A percentile compares a stretch with the other conserved stretches of the same genome.
phyloP scores from a whole-genome alignment of 1,284 basidiomycete species.

The Moesziomyces sp. region DNA sequence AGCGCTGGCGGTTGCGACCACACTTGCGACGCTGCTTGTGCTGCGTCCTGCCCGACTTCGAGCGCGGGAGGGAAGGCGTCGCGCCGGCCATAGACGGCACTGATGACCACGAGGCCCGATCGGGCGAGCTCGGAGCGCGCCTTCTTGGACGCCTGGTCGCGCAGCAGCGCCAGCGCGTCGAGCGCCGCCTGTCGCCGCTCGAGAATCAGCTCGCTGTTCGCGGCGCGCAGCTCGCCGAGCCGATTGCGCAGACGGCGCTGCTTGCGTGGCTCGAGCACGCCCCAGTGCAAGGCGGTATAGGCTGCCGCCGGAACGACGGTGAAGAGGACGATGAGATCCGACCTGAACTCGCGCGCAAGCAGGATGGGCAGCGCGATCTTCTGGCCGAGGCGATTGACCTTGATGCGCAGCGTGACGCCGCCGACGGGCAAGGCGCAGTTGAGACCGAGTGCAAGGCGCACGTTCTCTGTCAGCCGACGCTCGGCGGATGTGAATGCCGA shows the following conservation, averaged over 20 bases:
- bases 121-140: conserved; percentile 68
- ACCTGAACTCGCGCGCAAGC: conserved; percentile 71
- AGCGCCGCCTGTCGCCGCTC: conserved; percentile 74
- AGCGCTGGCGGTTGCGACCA: conserved; percentile 6
- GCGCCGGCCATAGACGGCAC: conserved; percentile 73
- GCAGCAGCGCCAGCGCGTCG: conserved; percentile 71
- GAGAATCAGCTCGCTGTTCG: conserved; percentile 74
- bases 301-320: conserved; percentile 73
- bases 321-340: conserved; percentile 71
- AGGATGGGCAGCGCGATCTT: conserved; percentile 73
- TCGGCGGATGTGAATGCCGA: conserved; percentile 64
- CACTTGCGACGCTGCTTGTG: not conserved
- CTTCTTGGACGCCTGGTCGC: conserved; percentile 69
- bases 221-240: conserved; percentile 72
- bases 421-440: conserved; percentile 62
- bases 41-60: not conserved
- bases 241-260: conserved; percentile 68
- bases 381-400: conserved; percentile 72
- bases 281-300: conserved; percentile 73
- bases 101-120: conserved; percentile 76
- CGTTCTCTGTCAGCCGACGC: conserved; percentile 67
- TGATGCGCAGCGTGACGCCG: conserved; percentile 64
- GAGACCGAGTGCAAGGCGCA: conserved; percentile 64
- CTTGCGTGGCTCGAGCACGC: conserved; percentile 73
- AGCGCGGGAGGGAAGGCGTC: conserved; percentile 35